These are phyloP conservation scores for Lepidium campestre DNA, from an alignment of 441 rosid genomes.

Conservation along the genomic window DNA sequence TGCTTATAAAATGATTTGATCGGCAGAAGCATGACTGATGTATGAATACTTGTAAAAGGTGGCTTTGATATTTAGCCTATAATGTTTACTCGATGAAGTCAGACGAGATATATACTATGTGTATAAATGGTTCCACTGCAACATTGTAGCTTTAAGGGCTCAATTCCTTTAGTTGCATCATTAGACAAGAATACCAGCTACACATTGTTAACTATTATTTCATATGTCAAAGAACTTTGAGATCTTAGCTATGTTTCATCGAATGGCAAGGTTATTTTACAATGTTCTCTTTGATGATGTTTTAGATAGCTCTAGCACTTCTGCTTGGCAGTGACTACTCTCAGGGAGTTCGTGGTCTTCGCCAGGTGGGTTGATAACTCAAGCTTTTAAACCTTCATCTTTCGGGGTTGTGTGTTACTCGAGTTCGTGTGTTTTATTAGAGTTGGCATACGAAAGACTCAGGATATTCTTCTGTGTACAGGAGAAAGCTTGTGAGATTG, in stretches of 20 bases:
- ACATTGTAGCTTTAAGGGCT: slow-evolving; percentile 4
- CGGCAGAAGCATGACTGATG: neutral
- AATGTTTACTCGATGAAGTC: neutral
- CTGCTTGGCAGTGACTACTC: slow-evolving; percentile 92
- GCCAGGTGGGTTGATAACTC: slow-evolving; percentile 50
- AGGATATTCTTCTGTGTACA: slow-evolving; percentile 24
- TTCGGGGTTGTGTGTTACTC: neutral
- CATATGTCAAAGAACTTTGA: neutral
- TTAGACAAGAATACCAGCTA: neutral
- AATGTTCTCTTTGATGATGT: neutral
- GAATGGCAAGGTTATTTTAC: neutral
- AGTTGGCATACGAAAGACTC: neutral
- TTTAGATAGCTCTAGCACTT: slow-evolving; percentile 76
- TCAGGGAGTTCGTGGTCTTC: slow-evolving; percentile 75
- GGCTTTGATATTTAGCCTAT: neutral
- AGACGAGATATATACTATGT: neutral
- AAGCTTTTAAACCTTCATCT: slow-evolving; percentile 13
- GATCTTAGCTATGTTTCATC: neutral
- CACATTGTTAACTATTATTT: neutral
- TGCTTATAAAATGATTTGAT: neutral
- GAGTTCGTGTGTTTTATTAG: neutral
- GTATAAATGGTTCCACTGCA: neutral
- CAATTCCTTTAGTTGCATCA: neutral
- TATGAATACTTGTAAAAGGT: neutral
- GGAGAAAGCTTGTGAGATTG: slow-evolving; percentile 79